Conservation (phyloP, 2,329 filamentous ascomycete species). For the Fusarium sp. region DNA sequence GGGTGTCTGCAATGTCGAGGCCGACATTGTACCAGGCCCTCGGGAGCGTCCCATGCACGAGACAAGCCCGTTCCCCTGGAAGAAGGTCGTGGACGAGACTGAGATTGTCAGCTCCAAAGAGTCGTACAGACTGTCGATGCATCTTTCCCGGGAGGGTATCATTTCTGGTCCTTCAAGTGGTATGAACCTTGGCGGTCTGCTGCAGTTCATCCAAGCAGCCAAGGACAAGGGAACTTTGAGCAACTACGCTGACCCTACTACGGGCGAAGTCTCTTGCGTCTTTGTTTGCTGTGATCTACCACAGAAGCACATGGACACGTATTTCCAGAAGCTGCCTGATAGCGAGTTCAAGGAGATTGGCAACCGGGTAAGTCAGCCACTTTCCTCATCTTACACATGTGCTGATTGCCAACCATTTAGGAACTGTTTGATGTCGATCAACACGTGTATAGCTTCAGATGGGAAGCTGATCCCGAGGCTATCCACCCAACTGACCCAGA, state of each 20-base stretch:
- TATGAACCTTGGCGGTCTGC: background rate
- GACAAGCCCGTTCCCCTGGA: slow-evolving; percentile 1
- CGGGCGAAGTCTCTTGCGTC: background rate
- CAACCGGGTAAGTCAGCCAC: background rate
- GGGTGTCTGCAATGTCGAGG: background rate
- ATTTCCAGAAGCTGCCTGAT: background rate
- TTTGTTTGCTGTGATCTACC: background rate
- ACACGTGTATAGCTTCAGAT: slow-evolving; percentile 3
- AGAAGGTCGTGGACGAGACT: background rate
- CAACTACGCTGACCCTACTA: background rate
- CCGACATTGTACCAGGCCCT: background rate
- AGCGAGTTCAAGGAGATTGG: background rate
- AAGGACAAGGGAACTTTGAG: background rate
- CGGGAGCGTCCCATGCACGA: slow-evolving; percentile 2
- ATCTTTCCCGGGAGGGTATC: background rate
- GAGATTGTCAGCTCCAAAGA: background rate
- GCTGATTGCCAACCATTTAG: background rate
- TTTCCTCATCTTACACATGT: background rate
- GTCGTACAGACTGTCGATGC: background rate
- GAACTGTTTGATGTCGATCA: slow-evolving; percentile 3
- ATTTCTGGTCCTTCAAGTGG: background rate
- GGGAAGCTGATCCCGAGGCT: background rate
- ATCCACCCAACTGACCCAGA: background rate
- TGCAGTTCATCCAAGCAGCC: background rate
- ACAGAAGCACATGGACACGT: background rate